phyloP scores from a whole-genome alignment of 129 eudicot species.

The Helianthus tuberosus region DNA sequence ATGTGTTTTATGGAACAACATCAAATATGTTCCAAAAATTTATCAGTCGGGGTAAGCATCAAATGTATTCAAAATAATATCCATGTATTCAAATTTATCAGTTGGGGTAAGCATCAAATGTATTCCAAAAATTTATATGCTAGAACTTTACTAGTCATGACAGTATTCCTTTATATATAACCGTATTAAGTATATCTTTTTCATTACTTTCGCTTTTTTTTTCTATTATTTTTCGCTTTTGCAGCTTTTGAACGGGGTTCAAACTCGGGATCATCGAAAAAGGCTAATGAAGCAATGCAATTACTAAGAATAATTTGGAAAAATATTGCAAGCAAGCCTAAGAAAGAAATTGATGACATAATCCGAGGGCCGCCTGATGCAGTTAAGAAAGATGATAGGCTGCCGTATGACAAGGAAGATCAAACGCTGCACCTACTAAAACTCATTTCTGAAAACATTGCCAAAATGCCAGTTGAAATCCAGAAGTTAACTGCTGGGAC shows the following conservation, averaged over 20 bases:
- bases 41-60: conserved; percentile 20
- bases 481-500: conserved; percentile 20
- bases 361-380: conserved; percentile 31
- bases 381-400: conserved; percentile 21
- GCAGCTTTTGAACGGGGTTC: conserved; percentile 6
- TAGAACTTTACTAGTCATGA: neutral
- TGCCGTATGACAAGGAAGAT: conserved; percentile 26
- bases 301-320: conserved; percentile 34
- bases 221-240: neutral
- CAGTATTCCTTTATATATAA: neutral
- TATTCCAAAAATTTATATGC: neutral
- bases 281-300: conserved; percentile 27
- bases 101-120: conserved; percentile 19
- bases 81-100: conserved; percentile 7
- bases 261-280: conserved; percentile 2
- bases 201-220: neutral
- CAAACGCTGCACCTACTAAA: conserved; percentile 33
- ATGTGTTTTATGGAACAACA: conserved; percentile 17
- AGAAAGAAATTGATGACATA: conserved; percentile 33
- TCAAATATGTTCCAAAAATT: conserved; percentile 14
- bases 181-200: neutral
- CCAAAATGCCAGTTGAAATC: conserved; percentile 30
- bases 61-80: neutral
- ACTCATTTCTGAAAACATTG: conserved; percentile 34
- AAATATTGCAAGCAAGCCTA: conserved; percentile 27